Base-by-base conservation (phyloP, 2,329 filamentous ascomycete genomes). In the Paramyrothecium sp. region DNA sequence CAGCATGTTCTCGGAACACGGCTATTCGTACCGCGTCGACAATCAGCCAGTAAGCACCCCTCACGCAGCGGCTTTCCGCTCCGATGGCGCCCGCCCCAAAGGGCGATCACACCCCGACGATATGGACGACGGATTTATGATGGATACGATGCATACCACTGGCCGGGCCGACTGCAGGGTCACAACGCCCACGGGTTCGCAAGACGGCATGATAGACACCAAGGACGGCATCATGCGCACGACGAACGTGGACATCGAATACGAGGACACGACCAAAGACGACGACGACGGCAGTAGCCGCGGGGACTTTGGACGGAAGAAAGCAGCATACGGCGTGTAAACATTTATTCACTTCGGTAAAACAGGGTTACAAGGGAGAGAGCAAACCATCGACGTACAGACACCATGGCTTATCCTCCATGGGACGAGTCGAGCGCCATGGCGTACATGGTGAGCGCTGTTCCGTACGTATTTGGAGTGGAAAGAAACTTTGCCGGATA, bases 1-100 rank as follows among this genome's bases (percentile, higher is more conserved):
- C 21, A 54, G 54, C 20, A 51, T 66, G 57, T 68, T 65, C 56
- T 61, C 63, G 5, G 57, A 59, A 30, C 56, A 63, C 49, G 60
- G 60, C 59, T 60, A 23, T 19, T 66, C 67, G n/a, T 58, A 61
- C 55, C 56, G 41, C 8, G 53, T 34, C 55, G 53, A 56, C 49
- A 23, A 53, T 10, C 47, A 41, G 16, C 47, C 55, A 3, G 30
- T 17, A 13, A 52, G 44, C 48, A 44, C 44, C 34, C 48, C 51
- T 47, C 58, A 51, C 21, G 47, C 34, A 20, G 34, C 51, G 12
- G 56, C 19, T 7, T 60, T 60, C 20, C 60, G 60, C 22, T 60
- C 58, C 51, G 51, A 58, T 19, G 22, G 53, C 2, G 51, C 38
- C 22, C 55, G 55, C 13, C 55, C 58, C 50, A 56, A 34, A 54